Evolutionary conservation across 1,284 basidiomycete species (phyloP).

Genomic region (Ceratobasidium papillatum): DNA sequence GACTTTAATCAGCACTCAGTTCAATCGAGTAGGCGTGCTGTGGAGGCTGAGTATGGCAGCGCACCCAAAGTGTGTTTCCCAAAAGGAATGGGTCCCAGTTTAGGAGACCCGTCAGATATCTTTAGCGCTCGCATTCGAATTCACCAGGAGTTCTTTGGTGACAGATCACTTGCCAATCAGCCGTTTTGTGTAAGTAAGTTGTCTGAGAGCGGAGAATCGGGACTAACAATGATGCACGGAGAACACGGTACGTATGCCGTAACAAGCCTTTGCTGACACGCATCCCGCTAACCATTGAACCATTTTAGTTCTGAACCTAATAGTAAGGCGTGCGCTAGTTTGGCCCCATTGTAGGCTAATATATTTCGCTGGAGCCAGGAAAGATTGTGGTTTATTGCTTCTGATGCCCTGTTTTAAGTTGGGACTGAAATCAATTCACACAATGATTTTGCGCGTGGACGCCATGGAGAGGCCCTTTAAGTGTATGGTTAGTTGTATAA

Average conservation of each 20-base stretch:
- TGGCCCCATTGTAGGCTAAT: neutral
- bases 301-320: neutral
- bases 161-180: neutral
- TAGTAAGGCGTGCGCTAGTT: neutral
- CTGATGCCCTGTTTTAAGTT: neutral
- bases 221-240: neutral
- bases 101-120: neutral
- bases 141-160: neutral
- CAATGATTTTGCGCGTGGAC: too few species aligned
- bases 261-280: too few species aligned
- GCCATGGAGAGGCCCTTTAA: too few species aligned
- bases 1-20: neutral
- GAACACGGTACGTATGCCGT: neutral
- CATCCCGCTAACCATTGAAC: neutral
- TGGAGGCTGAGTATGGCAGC: neutral
- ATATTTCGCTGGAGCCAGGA: neutral
- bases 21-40: neutral
- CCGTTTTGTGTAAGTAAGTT: conserved; percentile 10
- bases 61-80: neutral
- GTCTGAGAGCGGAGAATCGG: neutral
- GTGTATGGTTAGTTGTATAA: too few species aligned
- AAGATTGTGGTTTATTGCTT: conserved; percentile 3
- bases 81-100: neutral
- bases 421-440: too few species aligned
- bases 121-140: too few species aligned